These are phyloP conservation scores for Talaromyces sp. DNA, from an alignment of 2,329 filamentous ascomycete genomes.

Conservation along the genomic window DNA sequence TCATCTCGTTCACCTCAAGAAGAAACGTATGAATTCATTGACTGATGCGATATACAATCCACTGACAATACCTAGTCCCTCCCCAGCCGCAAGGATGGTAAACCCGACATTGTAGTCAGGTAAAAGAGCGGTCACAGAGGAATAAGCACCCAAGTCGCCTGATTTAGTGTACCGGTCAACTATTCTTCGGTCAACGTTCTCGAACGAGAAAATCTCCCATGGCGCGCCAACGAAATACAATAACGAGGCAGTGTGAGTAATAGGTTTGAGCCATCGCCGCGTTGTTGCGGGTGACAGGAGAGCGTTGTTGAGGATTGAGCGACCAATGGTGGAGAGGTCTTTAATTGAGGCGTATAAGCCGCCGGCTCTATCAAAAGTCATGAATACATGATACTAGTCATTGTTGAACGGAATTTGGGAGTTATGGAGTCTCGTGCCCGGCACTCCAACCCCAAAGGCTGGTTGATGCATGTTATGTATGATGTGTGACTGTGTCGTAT, in stretches of 20 bases:
- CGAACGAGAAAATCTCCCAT: not conserved
- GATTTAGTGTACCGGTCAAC: not conserved
- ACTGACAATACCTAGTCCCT: not conserved
- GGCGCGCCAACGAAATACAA: not conserved
- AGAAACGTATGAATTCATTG: not conserved
- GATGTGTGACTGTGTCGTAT: not conserved
- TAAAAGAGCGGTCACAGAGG: not conserved
- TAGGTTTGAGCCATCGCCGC: not conserved
- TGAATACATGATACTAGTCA: not conserved
- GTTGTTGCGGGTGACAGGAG: constrained; percentile 32
- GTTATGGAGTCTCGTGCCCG: not conserved
- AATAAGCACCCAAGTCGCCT: not conserved
- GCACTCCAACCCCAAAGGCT: not conserved
- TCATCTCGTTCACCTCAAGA: not conserved
- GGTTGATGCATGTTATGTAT: not conserved
- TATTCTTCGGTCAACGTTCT: not conserved
- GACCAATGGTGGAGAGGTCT: constrained; percentile 45
- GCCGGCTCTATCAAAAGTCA: constrained; percentile 34
- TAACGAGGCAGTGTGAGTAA: not conserved
- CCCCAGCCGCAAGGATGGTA: not conserved
- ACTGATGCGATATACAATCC: not conserved
- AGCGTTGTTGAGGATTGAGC: constrained; percentile 43
- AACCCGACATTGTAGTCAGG: not conserved
- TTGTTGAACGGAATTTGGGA: not conserved
- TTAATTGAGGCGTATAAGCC: constrained; percentile 47